Evolutionary conservation across 805 yeast genomes (phyloP).

Genomic region (Starmerella riodocensis): DNA sequence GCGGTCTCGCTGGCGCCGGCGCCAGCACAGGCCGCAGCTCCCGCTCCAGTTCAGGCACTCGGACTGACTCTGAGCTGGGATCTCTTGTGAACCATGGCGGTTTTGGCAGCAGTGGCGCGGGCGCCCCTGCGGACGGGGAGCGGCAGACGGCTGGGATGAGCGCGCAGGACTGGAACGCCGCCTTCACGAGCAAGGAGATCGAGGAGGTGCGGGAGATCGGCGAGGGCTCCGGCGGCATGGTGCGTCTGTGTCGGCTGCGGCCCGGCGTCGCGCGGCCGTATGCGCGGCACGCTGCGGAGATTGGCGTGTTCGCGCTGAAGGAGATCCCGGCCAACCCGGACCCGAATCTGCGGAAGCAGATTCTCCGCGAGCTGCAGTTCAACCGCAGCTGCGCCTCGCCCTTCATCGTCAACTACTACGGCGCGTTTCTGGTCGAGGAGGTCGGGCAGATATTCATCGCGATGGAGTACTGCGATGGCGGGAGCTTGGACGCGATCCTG

Average conservation of each 20-base stretch:
- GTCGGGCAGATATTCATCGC: slow-evolving; percentile 78
- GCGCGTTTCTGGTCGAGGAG: slow-evolving; percentile 69
- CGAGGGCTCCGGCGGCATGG: slow-evolving; percentile 92
- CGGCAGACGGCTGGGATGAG: slow-evolving; percentile 9
- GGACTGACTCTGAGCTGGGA: no score
- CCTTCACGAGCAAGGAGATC: slow-evolving; percentile 31
- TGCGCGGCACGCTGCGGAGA: slow-evolving; percentile 9
- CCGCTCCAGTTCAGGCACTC: no score
- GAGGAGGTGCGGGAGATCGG: slow-evolving; percentile 62
- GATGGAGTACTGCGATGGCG: slow-evolving; percentile 96
- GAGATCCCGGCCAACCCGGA: slow-evolving; percentile 62
- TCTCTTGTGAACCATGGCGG: no score
- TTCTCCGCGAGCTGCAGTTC: slow-evolving; percentile 78
- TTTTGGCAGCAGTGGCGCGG: no score
- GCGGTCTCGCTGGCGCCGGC: background rate
- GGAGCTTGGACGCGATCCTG: slow-evolving; percentile 82
- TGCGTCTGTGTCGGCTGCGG: slow-evolving; percentile 54
- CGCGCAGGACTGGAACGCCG: slow-evolving; percentile 17
- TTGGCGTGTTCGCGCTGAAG: slow-evolving; percentile 71
- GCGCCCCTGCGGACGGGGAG: background rate
- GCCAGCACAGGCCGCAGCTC: background rate
- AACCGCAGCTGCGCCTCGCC: slow-evolving; percentile 72
- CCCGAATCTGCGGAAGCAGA: slow-evolving; percentile 80
- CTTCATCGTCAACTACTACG: slow-evolving; percentile 81
- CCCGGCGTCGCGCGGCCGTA: slow-evolving; percentile 17